Percentiles rank a stretch among this genome's conserved stretches.
Evolutionary conservation across 2,329 filamentous ascomycete species (phyloP).

Genomic region (Fusarium acutatum): DNA sequence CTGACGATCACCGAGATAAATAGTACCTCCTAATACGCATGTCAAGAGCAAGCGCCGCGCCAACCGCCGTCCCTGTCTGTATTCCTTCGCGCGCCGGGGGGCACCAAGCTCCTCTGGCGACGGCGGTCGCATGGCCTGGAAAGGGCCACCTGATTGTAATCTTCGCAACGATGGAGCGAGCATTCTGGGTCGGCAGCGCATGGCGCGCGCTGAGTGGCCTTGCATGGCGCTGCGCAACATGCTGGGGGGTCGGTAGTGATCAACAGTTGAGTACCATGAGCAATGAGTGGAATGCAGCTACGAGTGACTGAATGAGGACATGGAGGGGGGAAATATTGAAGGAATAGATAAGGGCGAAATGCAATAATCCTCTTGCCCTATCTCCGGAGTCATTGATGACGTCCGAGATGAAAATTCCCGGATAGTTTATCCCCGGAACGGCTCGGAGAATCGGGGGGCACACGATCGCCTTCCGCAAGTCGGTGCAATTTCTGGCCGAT

Average conservation of each 20-base stretch:
- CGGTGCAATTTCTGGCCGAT: constrained; percentile 21
- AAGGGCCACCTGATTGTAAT: constrained; percentile 53
- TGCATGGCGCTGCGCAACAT: constrained; percentile 44
- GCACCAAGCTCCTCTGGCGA: constrained; percentile 81
- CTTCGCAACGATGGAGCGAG: constrained; percentile 48
- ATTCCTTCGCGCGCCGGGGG: constrained; percentile 75
- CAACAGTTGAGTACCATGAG: constrained; percentile 21
- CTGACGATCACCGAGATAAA: constrained; percentile 75
- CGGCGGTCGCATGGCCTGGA: constrained; percentile 76
- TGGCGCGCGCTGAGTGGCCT: constrained; percentile 33
- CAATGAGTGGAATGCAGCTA: neutral
- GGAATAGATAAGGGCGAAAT: neutral
- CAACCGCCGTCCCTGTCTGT: constrained; percentile 76
- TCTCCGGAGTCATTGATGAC: constrained; percentile 30
- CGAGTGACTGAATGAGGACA: neutral
- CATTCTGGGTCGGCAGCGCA: constrained; percentile 54
- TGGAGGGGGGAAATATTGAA: no score
- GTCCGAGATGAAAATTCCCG: constrained; percentile 36
- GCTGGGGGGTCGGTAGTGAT: constrained; percentile 26
- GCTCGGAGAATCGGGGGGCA: constrained; percentile 34
- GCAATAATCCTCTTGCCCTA: constrained; percentile 12
- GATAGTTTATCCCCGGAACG: constrained; percentile 36
- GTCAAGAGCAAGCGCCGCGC: constrained; percentile 75
- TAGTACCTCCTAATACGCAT: constrained; percentile 64
- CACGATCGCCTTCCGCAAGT: constrained; percentile 21